Base-by-base conservation (phyloP, 2,329 filamentous ascomycete species). In the Zymoseptoria ardabiliae region DNA sequence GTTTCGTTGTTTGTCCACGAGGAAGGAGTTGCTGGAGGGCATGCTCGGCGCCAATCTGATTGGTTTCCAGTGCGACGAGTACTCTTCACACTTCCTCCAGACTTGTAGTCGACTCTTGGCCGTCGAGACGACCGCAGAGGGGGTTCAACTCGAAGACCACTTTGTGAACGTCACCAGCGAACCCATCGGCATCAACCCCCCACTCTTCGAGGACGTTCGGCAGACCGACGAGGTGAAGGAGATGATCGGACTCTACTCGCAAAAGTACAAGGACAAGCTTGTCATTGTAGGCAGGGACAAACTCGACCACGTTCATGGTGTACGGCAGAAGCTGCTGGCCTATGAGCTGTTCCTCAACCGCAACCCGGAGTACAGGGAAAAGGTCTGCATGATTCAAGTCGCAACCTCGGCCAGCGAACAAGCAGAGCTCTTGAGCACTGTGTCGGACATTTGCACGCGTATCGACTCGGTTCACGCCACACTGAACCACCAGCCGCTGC, bases 291-390 rank as follows among this genome's bases (percentile, higher is more conserved):
- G 91, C 9, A 86, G 93, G 56, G 93, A 97, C 75, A 96, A 97
- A 81, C 85, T 97, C 51, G 93, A 97, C 73, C 87, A 90, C 66
- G 90, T 97, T 58, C 88, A 92, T 56, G 93, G 94, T 61, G 91
- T 97, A 48, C 85, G 92, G 48, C 93, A 96, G 76, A 97, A 97
- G 79, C 82, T 97, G 5, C 80, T 97, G 23, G 89, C 92, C 1
- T 96, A 90, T 69, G 94, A 97, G 75, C 77, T 97, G 8, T 97
- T 97, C 76, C 82, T 97, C 51, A 96, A 96, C 76, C 90, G 91
- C 72, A 90, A 97, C 71, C 92, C 93, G 0, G 83, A 96, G 70
- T 97, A 90, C 89, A 83, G 86, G 56, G 90, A 93, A 67, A 88
- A 85, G 69, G 89, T 93, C 13, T 91, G 97, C 25, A 79, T 97